Evolutionary conservation across 352 stramenopile genomes (phyloP).

Genomic region (Phytopythium mirpurense): DNA sequence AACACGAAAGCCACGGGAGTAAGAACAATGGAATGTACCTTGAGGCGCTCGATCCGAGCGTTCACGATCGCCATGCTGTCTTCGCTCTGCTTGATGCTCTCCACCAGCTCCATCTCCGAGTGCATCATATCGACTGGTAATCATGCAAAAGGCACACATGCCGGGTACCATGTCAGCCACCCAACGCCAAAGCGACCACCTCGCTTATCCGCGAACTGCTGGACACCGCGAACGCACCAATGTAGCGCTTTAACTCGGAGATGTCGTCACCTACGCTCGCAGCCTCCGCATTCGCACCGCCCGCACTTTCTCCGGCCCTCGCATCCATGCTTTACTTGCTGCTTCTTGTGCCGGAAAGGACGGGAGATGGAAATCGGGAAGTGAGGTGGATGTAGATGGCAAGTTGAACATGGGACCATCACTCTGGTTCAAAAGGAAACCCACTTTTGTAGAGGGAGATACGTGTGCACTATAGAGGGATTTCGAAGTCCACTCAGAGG

Average conservation of each 20-base stretch:
- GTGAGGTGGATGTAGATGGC: no score
- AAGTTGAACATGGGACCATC: constrained; percentile 7
- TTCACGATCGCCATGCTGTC: constrained; percentile 38
- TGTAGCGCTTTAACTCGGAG: constrained; percentile 57
- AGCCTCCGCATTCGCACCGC: neutral
- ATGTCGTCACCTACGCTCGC: constrained; percentile 35
- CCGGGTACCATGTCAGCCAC: neutral
- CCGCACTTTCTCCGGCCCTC: no score
- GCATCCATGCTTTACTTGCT: neutral
- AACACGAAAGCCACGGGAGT: neutral
- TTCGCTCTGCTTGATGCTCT: constrained; percentile 65
- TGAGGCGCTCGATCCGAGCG: constrained; percentile 40
- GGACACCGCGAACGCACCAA: constrained; percentile 40
- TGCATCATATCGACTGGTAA: constrained; percentile 74
- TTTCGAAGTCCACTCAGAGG: no score
- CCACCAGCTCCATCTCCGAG: constrained; percentile 62
- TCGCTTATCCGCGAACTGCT: no score
- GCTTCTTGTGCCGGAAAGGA: constrained; percentile 1
- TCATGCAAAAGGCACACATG: neutral
- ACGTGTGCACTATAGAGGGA: neutral
- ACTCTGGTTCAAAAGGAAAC: neutral
- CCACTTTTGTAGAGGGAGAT: neutral
- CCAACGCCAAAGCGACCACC: no score
- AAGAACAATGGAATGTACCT: constrained; percentile 9
- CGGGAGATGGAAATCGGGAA: neutral